Base-by-base conservation (phyloP, 164 flowering plant species). In the Aristolochia contorta region DNA sequence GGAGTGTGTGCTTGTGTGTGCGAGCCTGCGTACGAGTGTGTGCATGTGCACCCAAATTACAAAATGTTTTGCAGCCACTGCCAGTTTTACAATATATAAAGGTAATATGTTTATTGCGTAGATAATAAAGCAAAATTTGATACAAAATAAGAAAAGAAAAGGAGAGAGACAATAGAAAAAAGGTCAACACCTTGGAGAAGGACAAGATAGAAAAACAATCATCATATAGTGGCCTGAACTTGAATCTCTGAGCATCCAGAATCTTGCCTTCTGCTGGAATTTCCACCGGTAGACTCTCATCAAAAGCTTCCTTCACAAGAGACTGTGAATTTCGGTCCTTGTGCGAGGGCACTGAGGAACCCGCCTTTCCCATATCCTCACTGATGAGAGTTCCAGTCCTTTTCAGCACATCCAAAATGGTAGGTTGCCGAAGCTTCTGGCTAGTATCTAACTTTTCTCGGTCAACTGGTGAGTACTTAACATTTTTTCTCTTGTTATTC, bases 201-300 rank as follows among this genome's bases (percentile, higher is more conserved):
- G 74, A 66, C 65, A 87, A 60, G 57, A 90, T 75, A 52, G 78
- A 72, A 61, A 81, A 75, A 64, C 87, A 87, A 54, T 78, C 80
- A 56, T 77, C 64, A 25, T 59, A 71, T 48, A 90, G 81, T 54
- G 85, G 84, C 78, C 97, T 77, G 81, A 82, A 90, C 59, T 82
- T 90, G 68, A 70, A 77, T 62, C 77, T 84, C 64, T 90, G 92
- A 27, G 71, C 66, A 65, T 85, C 92, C 37, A 87, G 59, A 68
- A 72, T 60, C 73, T 71, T 80, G 24, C 70, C 5, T 69, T 65
- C 67, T 56, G 74, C 75, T 69, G 82, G 75, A 63, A 79, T 67
- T 57, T 87, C 90, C 60, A 82, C 33, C 46, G 46, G 7, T 43
- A 19, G 41, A 37, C 64, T 59, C 60, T 67, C 77, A 66, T 64